These are phyloP conservation scores for Globisporangium takayamanum DNA, from an alignment of 352 stramenopile genomes.

Conservation along the genomic window DNA sequence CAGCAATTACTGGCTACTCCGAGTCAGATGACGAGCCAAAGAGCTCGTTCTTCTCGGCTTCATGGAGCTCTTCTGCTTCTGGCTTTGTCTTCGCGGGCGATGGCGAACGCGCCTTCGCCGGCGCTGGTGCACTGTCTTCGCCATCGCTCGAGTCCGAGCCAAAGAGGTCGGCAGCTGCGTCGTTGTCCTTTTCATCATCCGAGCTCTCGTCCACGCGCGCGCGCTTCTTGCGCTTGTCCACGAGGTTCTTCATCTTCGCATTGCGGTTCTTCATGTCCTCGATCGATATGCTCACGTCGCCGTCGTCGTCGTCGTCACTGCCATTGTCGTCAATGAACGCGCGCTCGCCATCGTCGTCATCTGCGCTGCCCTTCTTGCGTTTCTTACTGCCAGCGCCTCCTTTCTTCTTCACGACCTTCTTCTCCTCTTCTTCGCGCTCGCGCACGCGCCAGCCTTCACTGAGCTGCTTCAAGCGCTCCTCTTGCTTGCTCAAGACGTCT, in stretches of 20 bases:
- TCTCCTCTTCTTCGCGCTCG: constrained; percentile 79
- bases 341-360: constrained; percentile 30
- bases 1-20: constrained; percentile 31
- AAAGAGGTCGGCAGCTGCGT: constrained; percentile 52
- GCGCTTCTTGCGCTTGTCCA: constrained; percentile 81
- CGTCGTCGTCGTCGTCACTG: constrained; percentile 26
- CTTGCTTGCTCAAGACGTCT: constrained; percentile 72
- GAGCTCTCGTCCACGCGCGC: constrained; percentile 38
- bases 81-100: background rate
- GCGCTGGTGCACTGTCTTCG: constrained; percentile 29
- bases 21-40: constrained; percentile 80
- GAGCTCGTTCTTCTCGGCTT: constrained; percentile 78
- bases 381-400: constrained; percentile 45
- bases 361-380: constrained; percentile 39
- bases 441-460: constrained; percentile 79
- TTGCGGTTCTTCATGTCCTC: constrained; percentile 90
- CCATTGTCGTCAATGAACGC: constrained; percentile 18
- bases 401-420: constrained; percentile 70
- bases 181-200: constrained; percentile 52
- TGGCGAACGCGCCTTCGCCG: background rate
- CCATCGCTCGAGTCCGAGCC: constrained; percentile 81
- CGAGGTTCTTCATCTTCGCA: constrained; percentile 77
- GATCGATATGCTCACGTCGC: constrained; percentile 66
- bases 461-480: constrained; percentile 75
- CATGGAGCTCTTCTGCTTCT: constrained; percentile 19